Base-by-base conservation (phyloP, 164 flowering plant genomes). In the Hamamelis virginiana region DNA sequence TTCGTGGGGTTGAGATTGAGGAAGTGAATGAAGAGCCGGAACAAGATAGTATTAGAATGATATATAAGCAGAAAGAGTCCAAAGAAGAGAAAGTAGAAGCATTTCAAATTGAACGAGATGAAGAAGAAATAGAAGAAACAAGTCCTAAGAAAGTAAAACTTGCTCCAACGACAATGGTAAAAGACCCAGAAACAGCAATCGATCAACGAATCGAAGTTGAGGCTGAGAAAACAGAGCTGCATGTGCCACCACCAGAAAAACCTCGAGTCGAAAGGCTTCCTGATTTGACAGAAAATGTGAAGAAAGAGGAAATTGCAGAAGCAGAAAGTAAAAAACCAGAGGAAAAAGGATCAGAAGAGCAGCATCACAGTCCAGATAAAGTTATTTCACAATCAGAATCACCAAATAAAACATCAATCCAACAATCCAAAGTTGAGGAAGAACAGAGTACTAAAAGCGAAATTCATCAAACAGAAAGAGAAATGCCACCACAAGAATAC, bases 11-110 rank as follows among this genome's bases (percentile, higher is more conserved):
- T 41, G 55, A 8, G 53, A 78, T 87, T 56, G 84, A 82, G 69
- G 91, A 91, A 76, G 80, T 84, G 21, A 69, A 74, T 38, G 86
- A 83, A 47, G 80, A 80, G 58, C 41, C 41, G 43, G 56, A 75
- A 55, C 5, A 52, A 58, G 63, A 70, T 62, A 51, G 44, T 64
- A 68, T 46, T 12, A 18, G 21, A 19, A 44, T 26, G 23, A 15
- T 41, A 26, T 5, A 4, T 19, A 11, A 28, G 8, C 13, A 59
- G 15, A n/a, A n/a, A n/a, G 63, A 21, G 21, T 44, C 5, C 19
- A 43, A 62, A 45, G 18, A 62, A 38, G 18, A n/a, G 11, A 28
- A 19, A 9, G 14, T 9, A 10, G 25, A 25, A 22, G 4, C 13
- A 11, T 44, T 65, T 41, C 44, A 64, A 50, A 55, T 61, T 41